Evolutionary conservation across 2,329 filamentous ascomycete genomes (phyloP).

Genomic region (Aspergillus sp.): DNA sequence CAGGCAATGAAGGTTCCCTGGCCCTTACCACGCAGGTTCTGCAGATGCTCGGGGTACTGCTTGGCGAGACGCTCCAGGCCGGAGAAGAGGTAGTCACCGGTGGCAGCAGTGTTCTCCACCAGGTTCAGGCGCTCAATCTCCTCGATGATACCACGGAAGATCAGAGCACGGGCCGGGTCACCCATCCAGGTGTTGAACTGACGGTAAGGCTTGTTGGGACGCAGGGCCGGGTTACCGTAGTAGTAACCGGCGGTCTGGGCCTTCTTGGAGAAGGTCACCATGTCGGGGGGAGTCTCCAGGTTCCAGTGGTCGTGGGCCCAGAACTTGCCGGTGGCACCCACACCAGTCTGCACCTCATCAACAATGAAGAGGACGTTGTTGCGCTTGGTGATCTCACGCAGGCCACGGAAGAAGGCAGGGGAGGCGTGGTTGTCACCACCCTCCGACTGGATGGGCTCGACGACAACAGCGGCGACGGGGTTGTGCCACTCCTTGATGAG

Average conservation of each 20-base stretch:
- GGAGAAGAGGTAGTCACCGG: conserved; percentile 75
- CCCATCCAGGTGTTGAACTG: conserved; percentile 99
- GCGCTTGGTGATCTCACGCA: conserved; percentile 72
- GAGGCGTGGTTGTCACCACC: conserved; percentile 94
- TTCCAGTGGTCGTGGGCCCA: conserved; percentile 98
- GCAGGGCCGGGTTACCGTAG: conserved; percentile 75
- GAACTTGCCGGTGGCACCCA: conserved; percentile 90
- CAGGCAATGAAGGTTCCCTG: conserved; percentile 93
- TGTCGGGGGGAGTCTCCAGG: conserved; percentile 76
- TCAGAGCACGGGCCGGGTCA: conserved; percentile 78
- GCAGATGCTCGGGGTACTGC: conserved; percentile 74
- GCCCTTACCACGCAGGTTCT: conserved; percentile 82
- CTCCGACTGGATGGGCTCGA: conserved; percentile 92
- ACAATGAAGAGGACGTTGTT: conserved; percentile 78
- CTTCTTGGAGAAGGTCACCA: conserved; percentile 96
- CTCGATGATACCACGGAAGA: conserved; percentile 83
- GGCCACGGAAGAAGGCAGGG: conserved; percentile 79
- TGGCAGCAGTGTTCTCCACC: conserved; percentile 75
- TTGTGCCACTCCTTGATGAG: conserved; percentile 77
- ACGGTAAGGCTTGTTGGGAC: conserved; percentile 89
- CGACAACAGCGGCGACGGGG: conserved; percentile 76
- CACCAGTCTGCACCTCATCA: conserved; percentile 91
- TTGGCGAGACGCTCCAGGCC: conserved; percentile 68
- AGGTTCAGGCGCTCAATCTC: conserved; percentile 76
- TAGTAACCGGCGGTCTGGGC: conserved; percentile 93